phyloP scores from a whole-genome alignment of 2,329 filamentous ascomycete species.

The Aspergillus chevalieri region DNA sequence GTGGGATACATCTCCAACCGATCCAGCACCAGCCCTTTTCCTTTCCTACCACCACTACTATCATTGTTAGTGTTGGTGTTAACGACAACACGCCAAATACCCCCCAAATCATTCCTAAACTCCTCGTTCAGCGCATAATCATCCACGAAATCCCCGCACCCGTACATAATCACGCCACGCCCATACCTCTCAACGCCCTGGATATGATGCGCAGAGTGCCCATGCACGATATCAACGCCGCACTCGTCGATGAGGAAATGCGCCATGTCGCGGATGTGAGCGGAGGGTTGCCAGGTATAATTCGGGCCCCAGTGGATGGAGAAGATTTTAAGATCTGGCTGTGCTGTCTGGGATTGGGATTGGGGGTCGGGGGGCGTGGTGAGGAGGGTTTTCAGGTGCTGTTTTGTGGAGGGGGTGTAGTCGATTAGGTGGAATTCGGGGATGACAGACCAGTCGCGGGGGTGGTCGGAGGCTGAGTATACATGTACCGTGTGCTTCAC shows the following conservation, averaged over 20 bases:
- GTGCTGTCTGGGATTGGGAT: neutral
- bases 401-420: conserved; percentile 20
- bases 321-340: conserved; percentile 30
- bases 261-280: conserved; percentile 27
- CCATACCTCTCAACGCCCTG: conserved; percentile 36
- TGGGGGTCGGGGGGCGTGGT: conserved; percentile 1
- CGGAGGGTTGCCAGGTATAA: conserved; percentile 30
- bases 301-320: conserved; percentile 40
- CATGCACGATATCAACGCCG: conserved; percentile 37
- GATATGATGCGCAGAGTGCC: conserved; percentile 37
- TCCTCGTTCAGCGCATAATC: conserved; percentile 32
- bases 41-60: neutral
- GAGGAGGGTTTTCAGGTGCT: conserved; percentile 18
- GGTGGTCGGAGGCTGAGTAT: conserved; percentile 34
- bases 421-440: conserved; percentile 33
- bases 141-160: conserved; percentile 40
- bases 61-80: conserved; percentile 5
- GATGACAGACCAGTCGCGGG: conserved; percentile 25
- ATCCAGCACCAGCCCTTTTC: conserved; percentile 14
- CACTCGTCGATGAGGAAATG: conserved; percentile 38
- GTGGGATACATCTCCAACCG: conserved; percentile 34
- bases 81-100: conserved; percentile 33
- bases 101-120: conserved; percentile 36
- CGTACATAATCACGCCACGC: conserved; percentile 34
- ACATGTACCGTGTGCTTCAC: conserved; percentile 21